Evolutionary conservation across 2,329 filamentous ascomycete species (phyloP), one percentile per base, ranked within the genome.

Genomic region (Aspergillus oerlinghausenensis): DNA sequence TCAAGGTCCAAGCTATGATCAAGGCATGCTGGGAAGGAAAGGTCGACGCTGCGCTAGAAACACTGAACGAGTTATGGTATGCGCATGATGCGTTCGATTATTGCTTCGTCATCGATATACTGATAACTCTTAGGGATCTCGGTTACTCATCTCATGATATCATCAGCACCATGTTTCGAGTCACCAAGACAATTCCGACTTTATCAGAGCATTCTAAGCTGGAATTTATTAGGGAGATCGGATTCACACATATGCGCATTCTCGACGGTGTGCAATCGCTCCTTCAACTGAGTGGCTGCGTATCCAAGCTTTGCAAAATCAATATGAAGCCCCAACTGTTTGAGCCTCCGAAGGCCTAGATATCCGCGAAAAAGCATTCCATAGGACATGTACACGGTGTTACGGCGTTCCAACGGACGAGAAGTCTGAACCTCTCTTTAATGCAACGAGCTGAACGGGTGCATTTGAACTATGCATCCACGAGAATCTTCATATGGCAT

Each of bases 131-230:
- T 55, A 83, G 81, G 83, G 86, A 88, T 59, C 79, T 97, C 58
- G 94, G 94, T 14, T 99, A 99, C 77, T 96, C 91, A n/a, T 95
- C 91, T 66, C 93, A 99, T 77, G 94, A 99, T 74, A 96, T 99
- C 66, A 95, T 99, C 74, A 95, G 89, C 77, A 99, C 93, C 60
- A 99, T 99, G 94, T 97, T 99, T 81, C 88, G 88, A 69, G 94
- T 99, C 58, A 97, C 94, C 49, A 99, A 97, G 80, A 95, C 92
- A 1, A 92, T 97, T 58, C 89, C 90, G 1, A 91, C 88, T 1
- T 79, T 99, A 55, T 94, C 91, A 64, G 94, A 99, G 76, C 92
- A 97, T 74, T 87, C 92, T 17, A 97, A 97, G 79, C 80, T 99
- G 60, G 93, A 97, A 72, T 99, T 97, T 67, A 96, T 97, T 77